Evolutionary conservation across 768 basidiomycete genomes (phyloP).

Genomic region (Tulasnella sp.): DNA sequence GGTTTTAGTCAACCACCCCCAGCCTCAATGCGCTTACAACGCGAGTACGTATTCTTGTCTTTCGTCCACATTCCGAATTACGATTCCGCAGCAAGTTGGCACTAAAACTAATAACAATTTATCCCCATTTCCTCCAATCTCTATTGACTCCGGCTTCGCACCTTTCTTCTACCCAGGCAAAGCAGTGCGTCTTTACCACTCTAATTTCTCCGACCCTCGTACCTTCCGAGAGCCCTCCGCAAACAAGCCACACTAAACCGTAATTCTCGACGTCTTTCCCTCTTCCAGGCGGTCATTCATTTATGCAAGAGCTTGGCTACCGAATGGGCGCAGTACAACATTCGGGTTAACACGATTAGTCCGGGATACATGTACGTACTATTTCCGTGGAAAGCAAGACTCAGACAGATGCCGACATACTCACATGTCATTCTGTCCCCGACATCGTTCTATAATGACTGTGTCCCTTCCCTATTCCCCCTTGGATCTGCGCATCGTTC

Average conservation of each 20-base stretch:
- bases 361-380: constrained; percentile 36
- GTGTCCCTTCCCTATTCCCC: neutral
- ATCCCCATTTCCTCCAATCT: neutral
- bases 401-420: neutral
- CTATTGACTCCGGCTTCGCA: neutral
- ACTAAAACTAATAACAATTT: neutral
- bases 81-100: neutral
- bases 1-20: constrained; percentile 32
- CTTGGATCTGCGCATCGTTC: constrained; percentile 1
- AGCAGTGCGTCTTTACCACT: constrained; percentile 16
- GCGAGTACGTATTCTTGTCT: constrained; percentile 33
- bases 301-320: constrained; percentile 35
- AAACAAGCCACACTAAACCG: constrained; percentile 29
- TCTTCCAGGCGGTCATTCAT: constrained; percentile 34
- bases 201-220: constrained; percentile 1
- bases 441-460: neutral
- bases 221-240: neutral
- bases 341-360: constrained; percentile 36
- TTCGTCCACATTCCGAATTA: neutral
- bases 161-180: constrained; percentile 11
- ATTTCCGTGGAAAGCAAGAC: neutral
- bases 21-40: constrained; percentile 36
- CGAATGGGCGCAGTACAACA: constrained; percentile 35
- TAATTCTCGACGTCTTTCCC: neutral
- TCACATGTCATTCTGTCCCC: neutral